Evolutionary conservation across 2,329 filamentous ascomycete genomes (phyloP).

Genomic region (Xenoacremonium recifei): DNA sequence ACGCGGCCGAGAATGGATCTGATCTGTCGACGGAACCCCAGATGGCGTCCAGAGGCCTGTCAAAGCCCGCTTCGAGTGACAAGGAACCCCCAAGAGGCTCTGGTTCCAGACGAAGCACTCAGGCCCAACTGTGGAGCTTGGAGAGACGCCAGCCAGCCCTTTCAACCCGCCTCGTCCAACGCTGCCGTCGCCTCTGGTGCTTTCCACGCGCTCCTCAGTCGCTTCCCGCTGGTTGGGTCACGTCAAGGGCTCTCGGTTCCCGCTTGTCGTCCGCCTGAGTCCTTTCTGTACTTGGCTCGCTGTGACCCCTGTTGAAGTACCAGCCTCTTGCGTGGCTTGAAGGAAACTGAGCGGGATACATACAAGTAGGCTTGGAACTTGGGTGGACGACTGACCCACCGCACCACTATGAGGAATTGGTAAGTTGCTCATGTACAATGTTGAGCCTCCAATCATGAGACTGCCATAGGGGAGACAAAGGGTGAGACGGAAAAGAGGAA

Average conservation of each 20-base stretch:
- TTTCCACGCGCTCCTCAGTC: constrained; percentile 12
- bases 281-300: no score
- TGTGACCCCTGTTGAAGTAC: no score
- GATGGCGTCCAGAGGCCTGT: constrained; percentile 18
- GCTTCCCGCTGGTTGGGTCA: constrained; percentile 6
- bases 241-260: background rate
- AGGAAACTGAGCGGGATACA: no score
- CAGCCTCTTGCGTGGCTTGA: no score
- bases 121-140: constrained; percentile 36
- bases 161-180: constrained; percentile 21
- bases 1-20: constrained; percentile 29
- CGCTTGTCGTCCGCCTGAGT: background rate
- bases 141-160: background rate
- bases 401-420: no score
- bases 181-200: constrained; percentile 9
- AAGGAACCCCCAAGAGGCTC: constrained; percentile 22
- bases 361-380: background rate
- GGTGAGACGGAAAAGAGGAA: background rate
- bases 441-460: no score
- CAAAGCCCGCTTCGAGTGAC: constrained; percentile 11
- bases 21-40: constrained; percentile 27
- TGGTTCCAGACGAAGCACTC: constrained; percentile 30
- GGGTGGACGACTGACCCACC: background rate
- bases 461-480: no score
- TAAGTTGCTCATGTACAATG: no score